Evolutionary conservation across 495 filamentous ascomycete species (phyloP).

Genomic region (Geoglossum glabrum): DNA sequence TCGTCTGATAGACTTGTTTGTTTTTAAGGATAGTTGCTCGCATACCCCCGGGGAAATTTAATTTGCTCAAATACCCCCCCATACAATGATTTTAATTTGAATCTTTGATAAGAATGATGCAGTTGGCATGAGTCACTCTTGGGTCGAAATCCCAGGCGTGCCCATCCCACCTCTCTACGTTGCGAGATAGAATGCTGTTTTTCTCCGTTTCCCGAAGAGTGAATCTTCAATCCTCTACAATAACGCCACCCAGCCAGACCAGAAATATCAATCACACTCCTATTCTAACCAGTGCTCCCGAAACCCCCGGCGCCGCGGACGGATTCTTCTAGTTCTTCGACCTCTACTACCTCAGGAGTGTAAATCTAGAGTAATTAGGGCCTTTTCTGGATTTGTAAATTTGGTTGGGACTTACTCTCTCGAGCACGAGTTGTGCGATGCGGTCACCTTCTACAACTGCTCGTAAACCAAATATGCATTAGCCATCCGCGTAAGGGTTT

Average conservation of each 20-base stretch:
- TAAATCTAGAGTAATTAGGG: slow-evolving; percentile 34
- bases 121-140: too few relatives aligned
- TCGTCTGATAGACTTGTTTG: not conserved
- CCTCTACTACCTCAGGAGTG: slow-evolving; percentile 75
- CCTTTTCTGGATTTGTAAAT: not conserved
- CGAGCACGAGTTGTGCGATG: slow-evolving; percentile 80
- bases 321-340: slow-evolving; percentile 74
- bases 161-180: too few relatives aligned
- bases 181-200: not conserved
- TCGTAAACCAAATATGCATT: not conserved
- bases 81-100: too few relatives aligned
- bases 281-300: slow-evolving; percentile 64
- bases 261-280: not conserved
- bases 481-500: not conserved
- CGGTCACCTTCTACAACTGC: slow-evolving; percentile 65
- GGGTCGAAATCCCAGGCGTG: too few relatives aligned
- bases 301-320: slow-evolving; percentile 82
- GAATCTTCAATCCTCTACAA: too few relatives aligned
- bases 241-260: not conserved
- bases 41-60: too few relatives aligned
- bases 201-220: not conserved
- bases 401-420: slow-evolving; percentile 32
- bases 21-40: too few relatives aligned
- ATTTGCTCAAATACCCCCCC: too few relatives aligned
- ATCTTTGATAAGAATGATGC: too few relatives aligned